phyloP scores from a whole-genome alignment of 129 eudicot genomes.

The Logfia minima region DNA sequence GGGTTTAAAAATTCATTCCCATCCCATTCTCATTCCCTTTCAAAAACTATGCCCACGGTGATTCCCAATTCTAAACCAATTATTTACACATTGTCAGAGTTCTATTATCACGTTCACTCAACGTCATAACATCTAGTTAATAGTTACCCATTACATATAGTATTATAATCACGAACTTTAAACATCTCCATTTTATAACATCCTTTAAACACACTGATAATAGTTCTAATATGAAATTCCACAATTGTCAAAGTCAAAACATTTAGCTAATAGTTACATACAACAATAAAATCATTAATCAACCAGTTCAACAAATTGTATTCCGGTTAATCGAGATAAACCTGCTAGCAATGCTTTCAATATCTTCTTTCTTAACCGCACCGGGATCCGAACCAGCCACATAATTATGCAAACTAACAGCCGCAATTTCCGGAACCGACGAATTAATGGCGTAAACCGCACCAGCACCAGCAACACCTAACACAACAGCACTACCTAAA shows the following conservation, averaged over 20 bases:
- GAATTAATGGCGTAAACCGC: conserved; percentile 75
- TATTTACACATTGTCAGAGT: background rate
- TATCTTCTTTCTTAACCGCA: conserved; percentile 63
- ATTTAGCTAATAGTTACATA: background rate
- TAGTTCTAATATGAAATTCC: background rate
- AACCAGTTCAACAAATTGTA: background rate
- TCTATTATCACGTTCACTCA: background rate
- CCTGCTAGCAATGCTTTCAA: conserved; percentile 79
- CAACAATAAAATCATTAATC: background rate
- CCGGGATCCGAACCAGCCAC: conserved; percentile 71
- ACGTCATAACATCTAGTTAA: background rate
- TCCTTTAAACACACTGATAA: no score
- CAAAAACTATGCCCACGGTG: no score
- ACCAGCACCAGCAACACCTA: conserved; percentile 86
- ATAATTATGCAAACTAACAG: conserved; percentile 72
- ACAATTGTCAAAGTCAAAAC: background rate
- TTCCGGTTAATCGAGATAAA: conserved; percentile 23
- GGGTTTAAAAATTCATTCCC: no score
- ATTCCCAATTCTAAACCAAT: no score
- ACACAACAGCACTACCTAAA: conserved; percentile 69
- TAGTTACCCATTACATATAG: background rate
- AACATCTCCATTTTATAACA: background rate
- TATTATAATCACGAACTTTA: background rate
- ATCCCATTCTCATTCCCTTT: no score
- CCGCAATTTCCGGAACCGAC: conserved; percentile 92